Evolutionary conservation across 2,329 filamentous ascomycete species (phyloP).

Genomic region (Neopestalotiopsis sp.): DNA sequence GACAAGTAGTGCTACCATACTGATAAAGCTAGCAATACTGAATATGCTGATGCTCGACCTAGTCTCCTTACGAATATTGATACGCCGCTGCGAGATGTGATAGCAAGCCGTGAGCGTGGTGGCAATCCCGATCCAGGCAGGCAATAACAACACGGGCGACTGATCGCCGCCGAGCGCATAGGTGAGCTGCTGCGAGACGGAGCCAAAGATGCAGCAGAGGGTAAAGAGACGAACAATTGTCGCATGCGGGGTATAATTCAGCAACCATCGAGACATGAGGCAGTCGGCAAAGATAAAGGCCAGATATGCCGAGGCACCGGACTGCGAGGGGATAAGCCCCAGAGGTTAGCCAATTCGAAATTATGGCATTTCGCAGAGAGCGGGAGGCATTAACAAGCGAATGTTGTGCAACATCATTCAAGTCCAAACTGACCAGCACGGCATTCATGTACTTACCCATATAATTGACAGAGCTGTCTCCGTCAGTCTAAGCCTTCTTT

Average conservation of each 20-base stretch:
- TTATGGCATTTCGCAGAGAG: background rate
- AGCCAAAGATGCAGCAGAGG: constrained; percentile 76
- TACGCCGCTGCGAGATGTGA: constrained; percentile 78
- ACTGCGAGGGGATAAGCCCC: constrained; percentile 52
- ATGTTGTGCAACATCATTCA: background rate
- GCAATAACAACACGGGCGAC: constrained; percentile 73
- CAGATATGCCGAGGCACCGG: constrained; percentile 77
- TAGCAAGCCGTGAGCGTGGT: constrained; percentile 77
- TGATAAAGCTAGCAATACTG: constrained; percentile 77
- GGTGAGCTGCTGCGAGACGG: constrained; percentile 75
- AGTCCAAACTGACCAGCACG: background rate
- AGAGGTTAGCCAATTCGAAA: constrained; percentile 3
- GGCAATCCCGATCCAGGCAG: constrained; percentile 80
- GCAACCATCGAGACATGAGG: constrained; percentile 84
- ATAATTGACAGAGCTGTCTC: constrained; percentile 76
- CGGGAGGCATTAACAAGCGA: background rate
- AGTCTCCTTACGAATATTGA: constrained; percentile 81
- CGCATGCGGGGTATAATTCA: constrained; percentile 82
- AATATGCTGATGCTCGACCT: constrained; percentile 79
- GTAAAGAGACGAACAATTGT: constrained; percentile 81
- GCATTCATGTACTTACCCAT: constrained; percentile 63
- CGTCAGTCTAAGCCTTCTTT: constrained; percentile 62
- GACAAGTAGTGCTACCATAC: constrained; percentile 71
- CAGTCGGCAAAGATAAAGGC: constrained; percentile 86
- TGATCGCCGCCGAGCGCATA: constrained; percentile 73